These are phyloP conservation scores for Perilla frutescens DNA, from an alignment of 257 asterid species.

Conservation along the genomic window DNA sequence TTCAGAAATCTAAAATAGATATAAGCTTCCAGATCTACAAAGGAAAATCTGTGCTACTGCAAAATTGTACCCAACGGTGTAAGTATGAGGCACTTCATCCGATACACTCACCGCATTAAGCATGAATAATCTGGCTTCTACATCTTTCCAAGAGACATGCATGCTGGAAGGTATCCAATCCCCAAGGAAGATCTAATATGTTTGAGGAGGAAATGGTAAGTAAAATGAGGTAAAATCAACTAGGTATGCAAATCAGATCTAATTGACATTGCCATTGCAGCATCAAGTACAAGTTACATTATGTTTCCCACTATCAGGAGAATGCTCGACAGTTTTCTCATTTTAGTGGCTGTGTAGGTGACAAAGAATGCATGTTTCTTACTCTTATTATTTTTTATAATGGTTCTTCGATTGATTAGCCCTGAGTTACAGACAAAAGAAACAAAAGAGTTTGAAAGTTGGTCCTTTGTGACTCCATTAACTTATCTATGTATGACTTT, in stretches of 20 bases:
- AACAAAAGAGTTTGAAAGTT: neutral
- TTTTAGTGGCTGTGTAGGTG: conserved; percentile 16
- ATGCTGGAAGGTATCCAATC: conserved; percentile 58
- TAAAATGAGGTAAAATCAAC: conserved; percentile 7
- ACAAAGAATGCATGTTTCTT: neutral
- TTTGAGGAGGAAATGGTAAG: conserved; percentile 14
- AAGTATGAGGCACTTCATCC: neutral
- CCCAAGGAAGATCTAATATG: conserved; percentile 66
- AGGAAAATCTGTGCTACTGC: conserved; percentile 26
- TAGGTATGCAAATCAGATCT: conserved; percentile 9
- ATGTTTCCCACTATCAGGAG: conserved; percentile 10
- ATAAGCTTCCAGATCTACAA: neutral
- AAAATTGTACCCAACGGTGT: conserved; percentile 11
- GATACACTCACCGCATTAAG: conserved; percentile 71
- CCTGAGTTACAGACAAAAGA: conserved; percentile 4
- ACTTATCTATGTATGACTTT: conserved; percentile 16
- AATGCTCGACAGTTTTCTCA: neutral
- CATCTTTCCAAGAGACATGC: conserved; percentile 79
- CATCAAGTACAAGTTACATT: conserved; percentile 7
- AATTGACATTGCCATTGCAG: conserved; percentile 2
- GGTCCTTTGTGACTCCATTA: neutral
- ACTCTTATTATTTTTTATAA: neutral
- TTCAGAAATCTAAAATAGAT: conserved; percentile 30
- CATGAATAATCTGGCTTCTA: conserved; percentile 74
- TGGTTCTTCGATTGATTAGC: neutral